A percentile compares a stretch with the other conserved stretches of the same genome.
Conservation (phyloP, 2,329 filamentous ascomycete genomes). For the Neurospora sp. region DNA sequence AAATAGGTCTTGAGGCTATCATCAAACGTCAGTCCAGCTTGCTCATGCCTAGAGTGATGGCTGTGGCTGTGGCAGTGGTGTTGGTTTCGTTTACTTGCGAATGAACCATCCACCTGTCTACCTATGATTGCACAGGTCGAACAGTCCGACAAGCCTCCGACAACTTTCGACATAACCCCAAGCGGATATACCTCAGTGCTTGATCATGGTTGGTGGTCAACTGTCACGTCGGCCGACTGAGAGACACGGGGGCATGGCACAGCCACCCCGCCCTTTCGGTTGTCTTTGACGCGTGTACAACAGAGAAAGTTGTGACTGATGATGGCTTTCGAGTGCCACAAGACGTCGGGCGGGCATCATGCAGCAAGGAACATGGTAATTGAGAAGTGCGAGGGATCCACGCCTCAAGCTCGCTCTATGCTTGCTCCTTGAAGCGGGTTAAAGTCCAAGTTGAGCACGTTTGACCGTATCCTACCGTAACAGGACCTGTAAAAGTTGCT, state of each 20-base stretch:
- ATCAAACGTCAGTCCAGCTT: not conserved
- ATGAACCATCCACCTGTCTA: not conserved
- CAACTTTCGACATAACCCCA: not conserved
- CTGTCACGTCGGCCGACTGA: not conserved
- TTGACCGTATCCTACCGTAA: not conserved
- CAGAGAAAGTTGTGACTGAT: not conserved
- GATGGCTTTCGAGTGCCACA: not conserved
- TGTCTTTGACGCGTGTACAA: not conserved
- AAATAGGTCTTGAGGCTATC: not conserved
- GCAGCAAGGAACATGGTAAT: not conserved
- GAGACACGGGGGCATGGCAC: not conserved
- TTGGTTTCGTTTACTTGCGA: not conserved
- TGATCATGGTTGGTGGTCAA: not conserved
- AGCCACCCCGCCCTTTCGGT: not conserved
- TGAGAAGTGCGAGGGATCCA: not conserved
- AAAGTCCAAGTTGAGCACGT: not conserved
- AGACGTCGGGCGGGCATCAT: not conserved
- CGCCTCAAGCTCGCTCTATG: not conserved
- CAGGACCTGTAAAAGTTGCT: not conserved
- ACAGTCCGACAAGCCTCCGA: not conserved
- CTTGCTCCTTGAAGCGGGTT: not conserved
- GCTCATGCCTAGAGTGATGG: not conserved
- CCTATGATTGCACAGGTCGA: not conserved
- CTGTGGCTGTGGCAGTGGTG: not conserved
- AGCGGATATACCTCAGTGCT: not conserved